Evolutionary conservation across 345 rosid species (phyloP).

Genomic region (Balakata baccata): DNA sequence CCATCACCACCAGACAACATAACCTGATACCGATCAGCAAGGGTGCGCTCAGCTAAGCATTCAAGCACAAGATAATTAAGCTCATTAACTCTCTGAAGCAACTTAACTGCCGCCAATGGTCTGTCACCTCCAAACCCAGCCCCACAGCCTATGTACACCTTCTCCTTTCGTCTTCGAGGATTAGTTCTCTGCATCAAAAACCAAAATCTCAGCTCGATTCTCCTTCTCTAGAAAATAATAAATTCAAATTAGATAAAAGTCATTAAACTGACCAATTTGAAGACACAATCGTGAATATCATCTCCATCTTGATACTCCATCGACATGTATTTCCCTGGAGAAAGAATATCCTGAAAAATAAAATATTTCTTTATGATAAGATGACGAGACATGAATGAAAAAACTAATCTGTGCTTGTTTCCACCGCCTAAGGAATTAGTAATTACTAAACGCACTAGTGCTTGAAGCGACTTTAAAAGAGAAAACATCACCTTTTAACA

Average conservation of each 20-base stretch:
- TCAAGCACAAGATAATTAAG: slow-evolving; percentile 83
- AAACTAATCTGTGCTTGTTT: too few relatives aligned
- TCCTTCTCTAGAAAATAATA: not conserved
- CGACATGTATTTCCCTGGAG: not conserved
- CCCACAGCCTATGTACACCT: slow-evolving; percentile 83
- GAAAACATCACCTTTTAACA: too few relatives aligned
- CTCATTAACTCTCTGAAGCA: slow-evolving; percentile 64
- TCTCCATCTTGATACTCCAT: slow-evolving; percentile 29
- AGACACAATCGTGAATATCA: slow-evolving; percentile 36
- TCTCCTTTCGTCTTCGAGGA: slow-evolving; percentile 55
- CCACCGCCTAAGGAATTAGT: too few relatives aligned
- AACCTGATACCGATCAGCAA: slow-evolving; percentile 67
- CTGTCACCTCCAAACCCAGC: slow-evolving; percentile 94
- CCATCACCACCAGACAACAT: slow-evolving; percentile 65
- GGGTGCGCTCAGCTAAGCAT: slow-evolving; percentile 89
- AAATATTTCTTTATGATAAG: too few relatives aligned
- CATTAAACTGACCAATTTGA: slow-evolving; percentile 39
- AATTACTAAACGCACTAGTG: too few relatives aligned
- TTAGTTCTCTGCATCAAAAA: slow-evolving; percentile 49
- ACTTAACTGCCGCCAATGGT: slow-evolving; percentile 68
- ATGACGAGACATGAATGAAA: too few relatives aligned
- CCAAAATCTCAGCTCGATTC: not conserved
- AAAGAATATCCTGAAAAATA: too few relatives aligned
- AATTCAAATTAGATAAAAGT: too few relatives aligned
- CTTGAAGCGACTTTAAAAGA: too few relatives aligned